Percentiles rank a stretch among this genome's conserved stretches.
These are phyloP conservation scores for Suhomyces ambrosiae DNA, from an alignment of 1,139 yeast genomes.

Conservation along the genomic window DNA sequence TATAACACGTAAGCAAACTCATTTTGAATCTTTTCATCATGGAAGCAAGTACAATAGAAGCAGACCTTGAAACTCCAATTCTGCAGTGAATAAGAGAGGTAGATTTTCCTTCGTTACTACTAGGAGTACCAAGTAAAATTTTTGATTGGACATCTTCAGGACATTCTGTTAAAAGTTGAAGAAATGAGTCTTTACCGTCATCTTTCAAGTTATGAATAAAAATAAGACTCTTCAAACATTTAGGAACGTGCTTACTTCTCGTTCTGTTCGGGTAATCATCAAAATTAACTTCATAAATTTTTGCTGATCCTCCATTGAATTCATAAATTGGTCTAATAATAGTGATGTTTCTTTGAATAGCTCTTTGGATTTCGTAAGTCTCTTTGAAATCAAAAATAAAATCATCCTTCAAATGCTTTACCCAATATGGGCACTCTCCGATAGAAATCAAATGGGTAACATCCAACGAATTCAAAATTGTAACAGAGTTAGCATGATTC, in stretches of 20 bases:
- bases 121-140: constrained; percentile 26
- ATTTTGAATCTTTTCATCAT: constrained; percentile 73
- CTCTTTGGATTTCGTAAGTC: constrained; percentile 8
- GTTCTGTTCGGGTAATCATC: constrained; percentile 15
- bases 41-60: constrained; percentile 88
- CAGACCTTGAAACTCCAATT: constrained; percentile 90
- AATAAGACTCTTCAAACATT: constrained; percentile 27
- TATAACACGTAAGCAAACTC: constrained; percentile 71
- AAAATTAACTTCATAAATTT: constrained; percentile 33
- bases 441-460: constrained; percentile 35
- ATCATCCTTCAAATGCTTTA: constrained; percentile 21
- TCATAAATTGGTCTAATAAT: constrained; percentile 25
- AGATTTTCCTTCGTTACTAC: constrained; percentile 10
- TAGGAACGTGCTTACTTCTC: constrained; percentile 19
- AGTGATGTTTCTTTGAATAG: constrained; percentile 9
- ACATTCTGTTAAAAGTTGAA: constrained; percentile 33
- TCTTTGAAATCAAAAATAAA: constrained; percentile 25
- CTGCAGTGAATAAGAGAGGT: constrained; percentile 78
- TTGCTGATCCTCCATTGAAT: constrained; percentile 28
- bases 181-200: constrained; percentile 43
- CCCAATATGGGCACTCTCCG: constrained; percentile 44
- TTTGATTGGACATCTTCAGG: constrained; percentile 36
- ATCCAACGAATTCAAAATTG: constrained; percentile 28
- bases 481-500: constrained; percentile 37
- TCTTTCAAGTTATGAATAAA: constrained; percentile 42